phyloP scores from a whole-genome alignment of 768 basidiomycete genomes.

The Russula compacta region DNA sequence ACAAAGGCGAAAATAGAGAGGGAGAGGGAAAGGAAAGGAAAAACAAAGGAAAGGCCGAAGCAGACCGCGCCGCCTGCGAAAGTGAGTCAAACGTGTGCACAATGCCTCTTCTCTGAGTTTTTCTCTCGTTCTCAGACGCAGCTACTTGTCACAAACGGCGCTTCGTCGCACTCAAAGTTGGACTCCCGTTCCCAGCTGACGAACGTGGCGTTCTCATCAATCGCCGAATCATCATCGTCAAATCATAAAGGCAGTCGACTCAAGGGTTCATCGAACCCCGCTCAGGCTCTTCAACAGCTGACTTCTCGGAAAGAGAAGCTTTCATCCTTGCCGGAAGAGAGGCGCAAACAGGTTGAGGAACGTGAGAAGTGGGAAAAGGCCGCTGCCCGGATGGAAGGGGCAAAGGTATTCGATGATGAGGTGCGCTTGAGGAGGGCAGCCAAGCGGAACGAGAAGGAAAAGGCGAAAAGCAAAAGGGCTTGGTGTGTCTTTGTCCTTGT shows the following conservation, averaged over 20 bases:
- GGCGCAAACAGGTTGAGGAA: slow-evolving; percentile 71
- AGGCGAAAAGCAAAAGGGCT: slow-evolving; percentile 69
- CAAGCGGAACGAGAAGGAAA: slow-evolving; percentile 89
- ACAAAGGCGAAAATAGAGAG: slow-evolving; percentile 72
- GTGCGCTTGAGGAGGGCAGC: slow-evolving; percentile 80
- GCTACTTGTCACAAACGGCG: slow-evolving; percentile 56
- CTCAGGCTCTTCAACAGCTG: slow-evolving; percentile 78
- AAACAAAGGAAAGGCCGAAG: slow-evolving; percentile 36
- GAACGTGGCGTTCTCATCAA: slow-evolving; percentile 60
- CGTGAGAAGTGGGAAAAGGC: slow-evolving; percentile 88
- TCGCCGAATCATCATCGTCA: slow-evolving; percentile 40
- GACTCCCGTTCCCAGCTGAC: slow-evolving; percentile 33
- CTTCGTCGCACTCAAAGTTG: slow-evolving; percentile 21
- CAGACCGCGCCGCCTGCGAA: slow-evolving; percentile 41
- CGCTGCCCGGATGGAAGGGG: slow-evolving; percentile 76
- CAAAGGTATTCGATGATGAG: slow-evolving; percentile 88
- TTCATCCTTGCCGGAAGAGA: slow-evolving; percentile 69
- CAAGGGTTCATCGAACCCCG: slow-evolving; percentile 70
- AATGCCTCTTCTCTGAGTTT: neutral
- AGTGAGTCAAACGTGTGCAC: slow-evolving; percentile 30
- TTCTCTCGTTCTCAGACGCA: slow-evolving; percentile 42
- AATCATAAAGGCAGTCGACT: slow-evolving; percentile 43
- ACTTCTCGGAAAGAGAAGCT: slow-evolving; percentile 69
- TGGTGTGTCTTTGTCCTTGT: slow-evolving; percentile 50
- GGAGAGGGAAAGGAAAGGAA: slow-evolving; percentile 47